Evolutionary conservation across 148 eudicot genomes (phyloP), one percentile per base, ranked within the genome.

Genomic region (Amaranthus hypochondriacus): DNA sequence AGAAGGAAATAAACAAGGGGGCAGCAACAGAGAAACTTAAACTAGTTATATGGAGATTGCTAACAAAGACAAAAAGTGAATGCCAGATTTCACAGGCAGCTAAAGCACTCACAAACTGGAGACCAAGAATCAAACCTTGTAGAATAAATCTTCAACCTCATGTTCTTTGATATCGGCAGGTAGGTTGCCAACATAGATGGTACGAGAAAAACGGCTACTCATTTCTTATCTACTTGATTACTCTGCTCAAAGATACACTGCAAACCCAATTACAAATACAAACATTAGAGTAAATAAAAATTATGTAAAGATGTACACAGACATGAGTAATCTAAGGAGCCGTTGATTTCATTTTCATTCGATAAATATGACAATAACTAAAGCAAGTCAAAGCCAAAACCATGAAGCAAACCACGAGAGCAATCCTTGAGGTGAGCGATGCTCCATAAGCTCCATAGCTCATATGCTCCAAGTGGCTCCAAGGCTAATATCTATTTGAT

Each of bases 141-240:
- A 92, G 74, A 95, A 95, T 53, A 95, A 82, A 84, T 95, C 99
- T 84, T 95, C 99, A 79, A 95, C 79, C 85, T 95, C 99, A 77
- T 72, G 72, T 80, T 95, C 97, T 75, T 78, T 95, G 60, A 95
- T 82, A 78, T 95, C 97, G 54, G 88, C 79, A 13, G 99, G 99
- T 73, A 95, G 83, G 84, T 95, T 95, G n/a, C 99, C 99, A 72
- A 92, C 99, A 80, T 95, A 95, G 70, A 95, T 92, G 54, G 85
- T 87, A 72, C 99, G 92, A 69, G 97, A 95, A 84, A 82, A 92
- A 58, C 97, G 99, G 73, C 96, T 78, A 81, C 93, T 92, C 99
- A 95, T 95, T 76, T 80, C 86, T 59, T 48, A 57, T 42, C 49
- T 60, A 66, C 75, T 66, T 21, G 67, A 68, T 53, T 57, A 42